Evolutionary conservation across 1,139 yeast genomes (phyloP).

Genomic region (Komagataea norvegica): DNA sequence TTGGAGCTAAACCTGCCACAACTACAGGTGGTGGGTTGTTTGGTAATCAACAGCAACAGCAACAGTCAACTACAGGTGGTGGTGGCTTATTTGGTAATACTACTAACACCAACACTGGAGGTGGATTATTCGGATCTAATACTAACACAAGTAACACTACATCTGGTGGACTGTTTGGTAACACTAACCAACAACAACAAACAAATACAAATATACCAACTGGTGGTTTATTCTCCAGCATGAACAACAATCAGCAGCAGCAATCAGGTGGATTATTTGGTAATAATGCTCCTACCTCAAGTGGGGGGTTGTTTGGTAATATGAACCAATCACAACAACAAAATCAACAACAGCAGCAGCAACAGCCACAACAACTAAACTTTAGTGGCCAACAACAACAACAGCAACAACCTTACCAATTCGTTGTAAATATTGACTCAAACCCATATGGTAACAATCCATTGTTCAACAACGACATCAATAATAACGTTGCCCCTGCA

Average conservation of each 20-base stretch:
- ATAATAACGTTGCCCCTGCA: constrained; percentile 19
- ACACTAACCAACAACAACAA: constrained; percentile 4
- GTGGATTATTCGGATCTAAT: constrained; percentile 34
- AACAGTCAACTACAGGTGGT: constrained; percentile 18
- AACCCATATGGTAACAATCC: constrained; percentile 77
- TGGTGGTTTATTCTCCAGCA: constrained; percentile 30
- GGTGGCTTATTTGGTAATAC: constrained; percentile 41
- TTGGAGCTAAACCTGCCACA: constrained; percentile 27
- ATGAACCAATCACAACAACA: constrained; percentile 9
- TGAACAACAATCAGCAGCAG: constrained; percentile 12
- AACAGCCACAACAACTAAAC: constrained; percentile 13
- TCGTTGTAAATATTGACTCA: constrained; percentile 45
- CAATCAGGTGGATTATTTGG: constrained; percentile 27
- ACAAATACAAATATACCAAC: constrained; percentile 17
- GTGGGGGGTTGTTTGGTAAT: constrained; percentile 26
- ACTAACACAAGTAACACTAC: constrained; percentile 16
- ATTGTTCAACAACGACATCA: constrained; percentile 40
- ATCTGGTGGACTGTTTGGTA: constrained; percentile 20
- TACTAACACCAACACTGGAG: constrained; percentile 24
- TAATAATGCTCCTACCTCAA: constrained; percentile 19
- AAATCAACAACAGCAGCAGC: constrained; percentile 20
- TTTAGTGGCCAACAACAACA: constrained; percentile 16
- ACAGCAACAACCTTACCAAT: constrained; percentile 27
- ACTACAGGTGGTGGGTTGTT: constrained; percentile 14
- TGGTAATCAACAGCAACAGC: constrained; percentile 13